Evolutionary conservation across 148 eudicot genomes (phyloP).

Genomic region (Nepenthes mirabilis): DNA sequence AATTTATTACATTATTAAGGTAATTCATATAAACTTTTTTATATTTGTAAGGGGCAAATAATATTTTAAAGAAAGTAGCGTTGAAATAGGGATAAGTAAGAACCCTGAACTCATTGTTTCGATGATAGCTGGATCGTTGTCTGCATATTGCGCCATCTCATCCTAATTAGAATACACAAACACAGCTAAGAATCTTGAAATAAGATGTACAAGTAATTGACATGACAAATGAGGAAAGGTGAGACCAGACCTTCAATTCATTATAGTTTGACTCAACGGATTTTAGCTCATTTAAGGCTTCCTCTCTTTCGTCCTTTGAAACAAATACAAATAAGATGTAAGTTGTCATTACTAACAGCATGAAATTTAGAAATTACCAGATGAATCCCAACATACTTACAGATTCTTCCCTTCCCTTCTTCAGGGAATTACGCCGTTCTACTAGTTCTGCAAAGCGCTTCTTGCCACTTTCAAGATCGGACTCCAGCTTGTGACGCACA

Average conservation of each 20-base stretch:
- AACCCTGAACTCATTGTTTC: slow-evolving; percentile 67
- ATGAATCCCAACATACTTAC: slow-evolving; percentile 28
- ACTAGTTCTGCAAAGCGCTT: slow-evolving; percentile 54
- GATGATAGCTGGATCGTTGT: slow-evolving; percentile 92
- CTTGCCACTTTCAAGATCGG: slow-evolving; percentile 62
- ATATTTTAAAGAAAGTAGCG: too few species aligned
- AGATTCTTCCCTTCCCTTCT: slow-evolving; percentile 87
- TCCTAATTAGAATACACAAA: slow-evolving; percentile 26
- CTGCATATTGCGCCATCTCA: slow-evolving; percentile 76
- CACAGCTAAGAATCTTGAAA: neutral
- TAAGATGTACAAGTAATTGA: neutral
- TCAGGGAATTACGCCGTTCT: slow-evolving; percentile 54
- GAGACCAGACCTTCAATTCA: slow-evolving; percentile 46
- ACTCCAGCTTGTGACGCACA: slow-evolving; percentile 55
- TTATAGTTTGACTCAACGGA: slow-evolving; percentile 63
- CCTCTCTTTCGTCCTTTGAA: slow-evolving; percentile 80
- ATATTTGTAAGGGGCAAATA: too few species aligned
- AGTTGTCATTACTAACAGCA: neutral
- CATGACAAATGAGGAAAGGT: slow-evolving; percentile 3
- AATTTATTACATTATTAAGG: too few species aligned
- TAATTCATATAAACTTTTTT: too few species aligned
- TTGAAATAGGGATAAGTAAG: neutral
- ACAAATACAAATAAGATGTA: slow-evolving; percentile 6
- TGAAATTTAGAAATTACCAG: neutral
- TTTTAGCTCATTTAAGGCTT: slow-evolving; percentile 62